Conservation (phyloP, 2,329 filamentous ascomycete genomes). For the Fusarium poae region DNA sequence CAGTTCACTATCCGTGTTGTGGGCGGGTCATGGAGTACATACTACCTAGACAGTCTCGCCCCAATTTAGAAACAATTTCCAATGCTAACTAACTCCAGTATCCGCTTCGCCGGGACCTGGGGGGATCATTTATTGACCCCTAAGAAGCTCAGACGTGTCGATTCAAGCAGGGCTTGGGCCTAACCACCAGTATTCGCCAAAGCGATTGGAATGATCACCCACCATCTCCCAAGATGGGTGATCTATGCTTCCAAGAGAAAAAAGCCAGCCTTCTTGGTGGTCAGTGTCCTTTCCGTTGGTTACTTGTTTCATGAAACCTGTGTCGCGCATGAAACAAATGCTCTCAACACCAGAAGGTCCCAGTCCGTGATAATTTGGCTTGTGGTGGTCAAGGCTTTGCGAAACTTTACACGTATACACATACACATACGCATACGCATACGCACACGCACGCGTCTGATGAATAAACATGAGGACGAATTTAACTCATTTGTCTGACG, state of each 20-base stretch:
- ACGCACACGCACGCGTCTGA: not conserved
- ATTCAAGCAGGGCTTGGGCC: not conserved
- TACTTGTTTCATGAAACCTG: conserved; percentile 16
- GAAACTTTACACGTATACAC: not conserved
- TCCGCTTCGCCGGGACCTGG: not conserved
- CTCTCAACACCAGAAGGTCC: conserved; percentile 4
- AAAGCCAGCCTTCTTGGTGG: not conserved
- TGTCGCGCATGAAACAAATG: conserved; percentile 20
- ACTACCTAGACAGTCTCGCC: not conserved
- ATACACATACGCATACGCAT: too few species aligned
- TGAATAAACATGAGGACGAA: not conserved
- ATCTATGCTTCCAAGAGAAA: not conserved
- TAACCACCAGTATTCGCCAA: not conserved
- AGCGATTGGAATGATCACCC: not conserved
- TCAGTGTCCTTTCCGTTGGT: not conserved
- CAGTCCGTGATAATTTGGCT: not conserved
- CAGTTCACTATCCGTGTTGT: conserved; percentile 34
- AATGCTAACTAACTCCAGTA: conserved; percentile 2
- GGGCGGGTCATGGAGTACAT: conserved; percentile 32
- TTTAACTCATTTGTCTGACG: conserved; percentile 17
- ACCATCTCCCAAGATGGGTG: not conserved
- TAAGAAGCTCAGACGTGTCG: not conserved
- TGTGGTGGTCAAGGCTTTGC: conserved; percentile 5
- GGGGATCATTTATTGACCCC: not conserved
- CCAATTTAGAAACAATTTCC: conserved; percentile 8